Percentiles rank a stretch among this genome's conserved stretches.
Conservation (phyloP, 352 stramenopile species). For the Aphanomyces euteiches region DNA sequence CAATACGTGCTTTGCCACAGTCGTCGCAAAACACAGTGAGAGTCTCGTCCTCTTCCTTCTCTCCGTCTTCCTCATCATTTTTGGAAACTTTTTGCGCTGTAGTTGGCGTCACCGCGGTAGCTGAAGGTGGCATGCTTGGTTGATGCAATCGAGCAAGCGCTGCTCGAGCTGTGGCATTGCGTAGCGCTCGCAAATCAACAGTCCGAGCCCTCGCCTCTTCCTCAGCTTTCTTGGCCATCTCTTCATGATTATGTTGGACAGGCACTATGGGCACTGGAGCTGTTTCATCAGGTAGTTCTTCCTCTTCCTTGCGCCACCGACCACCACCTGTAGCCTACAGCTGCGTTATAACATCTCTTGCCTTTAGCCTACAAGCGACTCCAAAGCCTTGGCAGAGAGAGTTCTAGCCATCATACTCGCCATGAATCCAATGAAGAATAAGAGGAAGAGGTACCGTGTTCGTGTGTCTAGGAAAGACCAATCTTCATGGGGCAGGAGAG, state of each 20-base stretch:
- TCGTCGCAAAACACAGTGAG: slow-evolving; percentile 75
- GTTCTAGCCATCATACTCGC: slow-evolving; percentile 36
- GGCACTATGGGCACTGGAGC: slow-evolving; percentile 34
- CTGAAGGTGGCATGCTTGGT: background rate
- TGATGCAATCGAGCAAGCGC: slow-evolving; percentile 52
- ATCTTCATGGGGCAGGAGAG: slow-evolving; percentile 72
- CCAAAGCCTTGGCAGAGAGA: slow-evolving; percentile 72
- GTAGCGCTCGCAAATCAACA: slow-evolving; percentile 29
- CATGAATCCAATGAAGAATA: background rate
- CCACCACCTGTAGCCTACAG: slow-evolving; percentile 11
- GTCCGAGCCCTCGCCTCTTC: background rate
- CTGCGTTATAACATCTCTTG: background rate
- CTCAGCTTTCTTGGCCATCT: slow-evolving; percentile 8
- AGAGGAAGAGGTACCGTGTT: slow-evolving; percentile 40
- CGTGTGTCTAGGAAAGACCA: slow-evolving; percentile 80
- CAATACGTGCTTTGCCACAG: slow-evolving; percentile 76
- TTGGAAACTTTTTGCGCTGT: slow-evolving; percentile 17
- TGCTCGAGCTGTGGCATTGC: slow-evolving; percentile 49
- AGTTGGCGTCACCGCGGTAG: slow-evolving; percentile 36
- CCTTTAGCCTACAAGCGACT: slow-evolving; percentile 52
- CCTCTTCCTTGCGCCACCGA: slow-evolving; percentile 35
- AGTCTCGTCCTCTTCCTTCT: slow-evolving; percentile 54
- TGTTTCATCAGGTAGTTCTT: slow-evolving; percentile 41
- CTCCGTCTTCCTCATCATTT: slow-evolving; percentile 40
- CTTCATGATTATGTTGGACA: slow-evolving; percentile 49